Evolutionary conservation across 345 rosid species (phyloP).

Genomic region (Linum trigynum): DNA sequence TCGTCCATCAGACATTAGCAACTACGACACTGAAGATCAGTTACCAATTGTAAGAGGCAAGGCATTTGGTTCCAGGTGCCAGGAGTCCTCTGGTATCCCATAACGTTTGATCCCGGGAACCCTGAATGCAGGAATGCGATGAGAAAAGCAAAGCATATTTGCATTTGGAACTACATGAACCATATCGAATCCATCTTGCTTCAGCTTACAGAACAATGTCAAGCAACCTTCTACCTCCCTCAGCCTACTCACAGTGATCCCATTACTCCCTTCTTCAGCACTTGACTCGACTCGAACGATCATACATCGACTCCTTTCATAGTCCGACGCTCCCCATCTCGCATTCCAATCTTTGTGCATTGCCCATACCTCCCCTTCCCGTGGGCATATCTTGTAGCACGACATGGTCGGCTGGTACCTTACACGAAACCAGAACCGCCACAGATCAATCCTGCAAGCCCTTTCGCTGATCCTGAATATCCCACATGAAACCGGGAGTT

Average conservation of each 20-base stretch:
- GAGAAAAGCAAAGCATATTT: constrained; percentile 17
- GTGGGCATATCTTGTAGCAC: constrained; percentile 14
- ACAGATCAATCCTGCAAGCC: constrained; percentile 5
- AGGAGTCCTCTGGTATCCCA: constrained; percentile 15
- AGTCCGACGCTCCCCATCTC: constrained; percentile 6
- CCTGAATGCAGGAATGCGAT: constrained; percentile 19
- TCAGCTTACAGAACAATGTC: constrained; percentile 11
- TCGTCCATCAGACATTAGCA: too few species aligned
- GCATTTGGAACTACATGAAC: constrained; percentile 5
- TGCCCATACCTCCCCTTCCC: constrained; percentile 23
- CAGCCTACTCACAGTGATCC: constrained; percentile 6
- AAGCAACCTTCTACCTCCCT: constrained; percentile 15
- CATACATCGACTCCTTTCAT: neutral
- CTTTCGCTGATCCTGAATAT: constrained; percentile 9
- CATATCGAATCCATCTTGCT: constrained; percentile 8
- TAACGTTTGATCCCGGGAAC: constrained; percentile 12
- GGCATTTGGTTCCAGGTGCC: constrained; percentile 25
- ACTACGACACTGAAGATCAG: too few species aligned
- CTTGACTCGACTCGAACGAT: constrained; percentile 15
- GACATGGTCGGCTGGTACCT: neutral
- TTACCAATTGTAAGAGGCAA: constrained; percentile 1
- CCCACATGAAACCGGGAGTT: constrained; percentile 14
- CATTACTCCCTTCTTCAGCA: constrained; percentile 10
- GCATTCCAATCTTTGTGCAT: constrained; percentile 11
- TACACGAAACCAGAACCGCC: constrained; percentile 10